Conservation (phyloP, 768 basidiomycete genomes). For the Termitomyces sp. region DNA sequence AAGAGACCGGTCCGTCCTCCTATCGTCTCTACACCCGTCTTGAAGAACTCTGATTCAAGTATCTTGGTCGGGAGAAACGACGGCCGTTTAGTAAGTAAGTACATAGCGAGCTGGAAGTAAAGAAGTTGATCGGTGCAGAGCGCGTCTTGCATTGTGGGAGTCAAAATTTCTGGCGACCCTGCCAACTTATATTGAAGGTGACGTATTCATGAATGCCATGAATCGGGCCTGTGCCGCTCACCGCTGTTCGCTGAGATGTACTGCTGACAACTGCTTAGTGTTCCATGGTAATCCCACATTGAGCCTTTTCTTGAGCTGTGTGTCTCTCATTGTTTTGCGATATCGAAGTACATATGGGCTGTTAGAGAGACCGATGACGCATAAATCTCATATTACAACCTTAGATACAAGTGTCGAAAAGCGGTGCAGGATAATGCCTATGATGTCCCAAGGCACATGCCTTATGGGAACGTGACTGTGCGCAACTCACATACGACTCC, state of each 20-base stretch:
- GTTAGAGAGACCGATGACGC: no score
- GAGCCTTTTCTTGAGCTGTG: no score
- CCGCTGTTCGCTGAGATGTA: neutral
- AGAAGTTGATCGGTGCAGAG: neutral
- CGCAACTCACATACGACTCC: no score
- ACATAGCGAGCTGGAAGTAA: neutral
- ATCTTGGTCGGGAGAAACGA: conserved; percentile 22
- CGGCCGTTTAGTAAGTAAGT: conserved; percentile 3
- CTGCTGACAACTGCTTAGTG: neutral
- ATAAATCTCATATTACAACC: no score
- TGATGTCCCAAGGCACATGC: no score
- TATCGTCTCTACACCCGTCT: conserved; percentile 16
- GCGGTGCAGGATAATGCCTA: no score
- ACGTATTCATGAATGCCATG: neutral
- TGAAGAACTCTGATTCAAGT: no score
- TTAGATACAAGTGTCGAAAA: no score
- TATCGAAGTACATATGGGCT: no score
- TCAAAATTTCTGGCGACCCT: neutral
- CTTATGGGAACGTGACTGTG: no score
- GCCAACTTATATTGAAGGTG: neutral
- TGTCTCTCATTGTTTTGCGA: no score
- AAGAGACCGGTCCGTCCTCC: conserved; percentile 28
- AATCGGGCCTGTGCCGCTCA: neutral
- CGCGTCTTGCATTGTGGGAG: neutral
- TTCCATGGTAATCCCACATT: neutral